Conservation (phyloP, 225 moss, liverwort and hornwort genomes). For the Neckera pumila region DNA sequence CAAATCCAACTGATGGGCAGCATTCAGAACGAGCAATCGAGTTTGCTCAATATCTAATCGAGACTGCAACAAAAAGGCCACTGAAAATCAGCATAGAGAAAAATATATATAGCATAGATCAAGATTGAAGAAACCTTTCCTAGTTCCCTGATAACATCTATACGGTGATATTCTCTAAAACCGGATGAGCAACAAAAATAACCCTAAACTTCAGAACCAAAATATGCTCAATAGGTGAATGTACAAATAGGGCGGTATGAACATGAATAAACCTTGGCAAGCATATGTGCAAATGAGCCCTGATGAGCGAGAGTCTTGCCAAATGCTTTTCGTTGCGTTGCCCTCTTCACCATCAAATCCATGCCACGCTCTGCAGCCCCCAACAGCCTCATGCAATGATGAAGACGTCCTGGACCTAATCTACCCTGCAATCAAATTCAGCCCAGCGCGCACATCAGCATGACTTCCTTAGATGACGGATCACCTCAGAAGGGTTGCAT, state of each 20-base stretch:
- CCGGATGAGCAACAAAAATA: not conserved
- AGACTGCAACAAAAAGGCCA: constrained; percentile 41
- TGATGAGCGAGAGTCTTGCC: constrained; percentile 78
- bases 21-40: constrained; percentile 77
- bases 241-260: not conserved
- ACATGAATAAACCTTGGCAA: constrained; percentile 57
- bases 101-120: not conserved
- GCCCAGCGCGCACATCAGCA: not conserved
- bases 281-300: constrained; percentile 63
- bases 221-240: not conserved
- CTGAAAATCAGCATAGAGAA: not conserved
- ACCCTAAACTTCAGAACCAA: not conserved
- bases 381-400: constrained; percentile 94
- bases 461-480: not conserved
- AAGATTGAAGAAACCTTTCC: not conserved
- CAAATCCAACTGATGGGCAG: constrained; percentile 86
- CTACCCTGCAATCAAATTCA: constrained; percentile 62
- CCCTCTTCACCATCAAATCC: constrained; percentile 80
- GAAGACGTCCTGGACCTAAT: constrained; percentile 92
- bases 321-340: constrained; percentile 67
- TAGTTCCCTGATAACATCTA: not conserved
- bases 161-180: not conserved
- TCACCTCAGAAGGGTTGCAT: not conserved
- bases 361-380: constrained; percentile 93
- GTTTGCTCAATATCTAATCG: constrained; percentile 89